Conservation (phyloP, 805 yeast species). For the Candida saitoana region DNA sequence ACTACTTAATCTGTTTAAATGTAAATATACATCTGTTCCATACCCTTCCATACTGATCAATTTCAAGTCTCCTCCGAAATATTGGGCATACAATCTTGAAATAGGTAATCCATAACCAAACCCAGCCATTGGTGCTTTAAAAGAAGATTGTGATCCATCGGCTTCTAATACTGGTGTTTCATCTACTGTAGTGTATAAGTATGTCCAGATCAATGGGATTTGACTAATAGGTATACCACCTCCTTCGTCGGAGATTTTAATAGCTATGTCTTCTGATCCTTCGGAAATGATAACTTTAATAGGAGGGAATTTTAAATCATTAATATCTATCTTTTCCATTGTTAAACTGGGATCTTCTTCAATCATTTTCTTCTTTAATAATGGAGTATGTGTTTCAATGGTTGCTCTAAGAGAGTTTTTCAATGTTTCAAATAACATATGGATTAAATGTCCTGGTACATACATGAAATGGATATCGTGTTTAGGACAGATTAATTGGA, state of each 20-base stretch:
- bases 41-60: slow-evolving; percentile 90
- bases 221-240: slow-evolving; percentile 88
- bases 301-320: slow-evolving; percentile 73
- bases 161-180: slow-evolving; percentile 63
- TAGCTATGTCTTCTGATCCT: slow-evolving; percentile 87
- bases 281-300: slow-evolving; percentile 83
- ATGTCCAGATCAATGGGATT: slow-evolving; percentile 84
- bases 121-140: slow-evolving; percentile 91
- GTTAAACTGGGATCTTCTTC: slow-evolving; percentile 39
- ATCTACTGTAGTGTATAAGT: slow-evolving; percentile 83
- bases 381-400: slow-evolving; percentile 69
- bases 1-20: slow-evolving; percentile 72
- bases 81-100: slow-evolving; percentile 79
- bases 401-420: slow-evolving; percentile 87
- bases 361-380: slow-evolving; percentile 35
- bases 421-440: slow-evolving; percentile 84
- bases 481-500: slow-evolving; percentile 69
- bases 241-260: slow-evolving; percentile 88
- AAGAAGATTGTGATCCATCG: slow-evolving; percentile 55
- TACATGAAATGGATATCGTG: slow-evolving; percentile 77
- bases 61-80: slow-evolving; percentile 86
- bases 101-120: slow-evolving; percentile 90
- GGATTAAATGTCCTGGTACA: slow-evolving; percentile 89
- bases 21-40: slow-evolving; percentile 89
- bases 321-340: slow-evolving; percentile 40